phyloP scores from a whole-genome alignment of 176 grass and related monocot species.

The Aegilops bicornis region DNA sequence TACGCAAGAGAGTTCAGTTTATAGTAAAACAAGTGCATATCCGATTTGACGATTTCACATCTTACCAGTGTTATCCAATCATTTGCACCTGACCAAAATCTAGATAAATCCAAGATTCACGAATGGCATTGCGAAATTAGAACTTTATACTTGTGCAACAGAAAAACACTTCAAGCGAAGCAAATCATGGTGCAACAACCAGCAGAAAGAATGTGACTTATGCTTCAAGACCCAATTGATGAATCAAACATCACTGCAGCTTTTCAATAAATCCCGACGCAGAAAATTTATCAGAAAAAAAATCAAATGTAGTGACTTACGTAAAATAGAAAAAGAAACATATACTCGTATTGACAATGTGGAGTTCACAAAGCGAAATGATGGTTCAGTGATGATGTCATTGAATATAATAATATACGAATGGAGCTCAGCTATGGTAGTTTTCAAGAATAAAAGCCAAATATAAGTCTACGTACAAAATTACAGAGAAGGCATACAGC shows the following conservation, averaged over 20 bases:
- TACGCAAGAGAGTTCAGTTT: background rate
- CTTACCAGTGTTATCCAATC: background rate
- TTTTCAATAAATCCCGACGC: background rate
- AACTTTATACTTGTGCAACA: background rate
- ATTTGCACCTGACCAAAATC: background rate
- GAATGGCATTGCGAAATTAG: background rate
- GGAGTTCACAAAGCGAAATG: background rate
- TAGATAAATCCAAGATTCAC: background rate
- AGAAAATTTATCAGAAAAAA: background rate
- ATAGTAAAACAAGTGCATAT: background rate
- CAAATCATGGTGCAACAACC: background rate
- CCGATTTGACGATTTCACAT: constrained; percentile 7
- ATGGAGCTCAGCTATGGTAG: background rate
- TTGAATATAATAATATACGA: background rate
- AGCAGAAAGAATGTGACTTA: background rate
- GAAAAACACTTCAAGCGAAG: background rate
- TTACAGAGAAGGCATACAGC: background rate
- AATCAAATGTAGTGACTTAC: background rate
- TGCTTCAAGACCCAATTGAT: background rate
- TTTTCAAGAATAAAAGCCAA: background rate
- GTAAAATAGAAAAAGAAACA: background rate
- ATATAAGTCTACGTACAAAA: background rate
- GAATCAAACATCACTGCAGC: background rate
- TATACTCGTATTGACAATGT: background rate
- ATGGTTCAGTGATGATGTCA: background rate